These are phyloP conservation scores for Saccharomyces hybrid DNA, from an alignment of 1,139 yeast species.

Conservation along the genomic window DNA sequence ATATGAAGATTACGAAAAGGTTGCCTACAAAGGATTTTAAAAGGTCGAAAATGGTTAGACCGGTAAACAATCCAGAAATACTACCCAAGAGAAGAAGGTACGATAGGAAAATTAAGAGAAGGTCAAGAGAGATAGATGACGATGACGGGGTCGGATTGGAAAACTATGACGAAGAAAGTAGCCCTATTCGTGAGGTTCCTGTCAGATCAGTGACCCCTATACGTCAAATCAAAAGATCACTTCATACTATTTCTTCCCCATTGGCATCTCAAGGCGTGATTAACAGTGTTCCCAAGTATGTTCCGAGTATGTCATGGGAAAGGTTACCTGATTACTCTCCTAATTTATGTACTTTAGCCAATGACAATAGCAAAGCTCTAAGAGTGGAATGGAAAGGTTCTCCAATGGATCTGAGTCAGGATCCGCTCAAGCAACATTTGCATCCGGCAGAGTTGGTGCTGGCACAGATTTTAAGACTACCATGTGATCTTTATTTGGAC, in stretches of 20 bases:
- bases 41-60: background rate
- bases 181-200: background rate
- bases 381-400: constrained; percentile 97
- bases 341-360: constrained; percentile 52
- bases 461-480: constrained; percentile 80
- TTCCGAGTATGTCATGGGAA: constrained; percentile 47
- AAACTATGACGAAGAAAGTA: background rate
- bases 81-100: background rate
- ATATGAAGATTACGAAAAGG: background rate
- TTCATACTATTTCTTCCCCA: constrained; percentile 14
- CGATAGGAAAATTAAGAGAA: background rate
- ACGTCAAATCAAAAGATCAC: constrained; percentile 4
- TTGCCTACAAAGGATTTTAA: background rate
- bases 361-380: constrained; percentile 58
- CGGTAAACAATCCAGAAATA: background rate
- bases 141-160: background rate
- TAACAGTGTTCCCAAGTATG: constrained; percentile 17
- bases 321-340: constrained; percentile 69
- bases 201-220: constrained; percentile 6
- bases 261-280: constrained; percentile 24
- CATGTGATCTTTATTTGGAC: constrained; percentile 81
- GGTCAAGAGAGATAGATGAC: background rate
- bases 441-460: constrained; percentile 86
- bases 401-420: constrained; percentile 83
- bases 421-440: constrained; percentile 60